phyloP scores from a whole-genome alignment of 192 early-diverging fungal species.

The Coemansia sp. region DNA sequence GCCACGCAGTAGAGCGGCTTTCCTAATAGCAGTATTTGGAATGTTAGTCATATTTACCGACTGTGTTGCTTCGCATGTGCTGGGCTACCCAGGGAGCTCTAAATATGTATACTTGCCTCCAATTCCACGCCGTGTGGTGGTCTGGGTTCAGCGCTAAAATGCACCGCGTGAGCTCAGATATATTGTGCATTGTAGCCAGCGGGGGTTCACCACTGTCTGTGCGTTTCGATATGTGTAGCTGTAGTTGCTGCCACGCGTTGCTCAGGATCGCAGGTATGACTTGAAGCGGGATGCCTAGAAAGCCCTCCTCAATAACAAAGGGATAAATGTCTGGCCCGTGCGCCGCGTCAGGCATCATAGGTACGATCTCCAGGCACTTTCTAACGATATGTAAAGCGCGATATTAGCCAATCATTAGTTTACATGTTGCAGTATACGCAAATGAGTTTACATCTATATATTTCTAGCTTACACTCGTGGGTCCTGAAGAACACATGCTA shows the following conservation, averaged over 20 bases:
- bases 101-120: conserved; percentile 23
- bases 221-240: neutral
- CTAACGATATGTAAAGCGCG: conserved; percentile 4
- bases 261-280: conserved; percentile 20
- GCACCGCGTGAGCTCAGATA: conserved; percentile 29
- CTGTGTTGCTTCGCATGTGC: neutral
- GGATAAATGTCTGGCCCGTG: conserved; percentile 7
- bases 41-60: neutral
- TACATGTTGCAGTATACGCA: neutral
- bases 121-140: conserved; percentile 52
- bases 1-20: neutral
- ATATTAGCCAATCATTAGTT: neutral
- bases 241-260: conserved; percentile 15
- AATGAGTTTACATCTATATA: neutral
- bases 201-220: neutral
- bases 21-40: neutral
- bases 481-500: conserved; percentile 22
- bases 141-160: conserved; percentile 42
- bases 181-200: neutral
- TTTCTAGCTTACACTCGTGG: conserved; percentile 24
- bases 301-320: conserved; percentile 28
- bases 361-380: conserved; percentile 25
- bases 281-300: conserved; percentile 30
- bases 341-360: neutral
- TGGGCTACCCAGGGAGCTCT: neutral